phyloP scores from a whole-genome alignment of 2,329 filamentous ascomycete species.

The Penicillium decumbens region DNA sequence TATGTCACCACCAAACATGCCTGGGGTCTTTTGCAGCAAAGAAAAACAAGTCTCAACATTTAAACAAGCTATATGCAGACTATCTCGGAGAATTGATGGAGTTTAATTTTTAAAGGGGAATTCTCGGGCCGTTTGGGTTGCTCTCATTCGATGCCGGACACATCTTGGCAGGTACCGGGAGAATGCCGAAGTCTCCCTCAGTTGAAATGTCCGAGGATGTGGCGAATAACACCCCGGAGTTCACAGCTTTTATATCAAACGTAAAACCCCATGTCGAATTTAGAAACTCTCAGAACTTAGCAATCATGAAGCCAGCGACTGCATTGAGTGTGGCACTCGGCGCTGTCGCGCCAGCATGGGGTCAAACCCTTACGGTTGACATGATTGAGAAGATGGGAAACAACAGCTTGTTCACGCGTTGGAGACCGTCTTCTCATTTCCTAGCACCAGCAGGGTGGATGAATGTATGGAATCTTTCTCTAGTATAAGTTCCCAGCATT shows the following conservation, averaged over 20 bases:
- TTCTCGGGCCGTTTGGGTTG: conserved; percentile 1
- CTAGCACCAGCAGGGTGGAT: conserved; percentile 17
- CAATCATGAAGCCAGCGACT: conserved; percentile 5
- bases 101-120: conserved; percentile 1
- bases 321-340: conserved; percentile 2
- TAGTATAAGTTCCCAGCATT: background rate
- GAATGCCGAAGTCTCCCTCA: background rate
- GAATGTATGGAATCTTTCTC: conserved; percentile 6
- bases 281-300: background rate
- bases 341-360: conserved; percentile 4
- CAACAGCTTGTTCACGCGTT: conserved; percentile 14
- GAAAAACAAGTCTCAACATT: no score
- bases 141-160: conserved; percentile 1
- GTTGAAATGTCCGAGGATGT: conserved; percentile 14
- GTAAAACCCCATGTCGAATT: background rate
- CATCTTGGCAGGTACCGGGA: background rate
- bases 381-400: conserved; percentile 15
- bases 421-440: conserved; percentile 16
- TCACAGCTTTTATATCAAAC: background rate
- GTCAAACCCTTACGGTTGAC: conserved; percentile 7
- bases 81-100: conserved; percentile 1
- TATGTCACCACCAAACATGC: background rate
- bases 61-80: background rate
- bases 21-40: background rate
- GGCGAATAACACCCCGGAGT: conserved; percentile 10